Evolutionary conservation across 179 eudicot species (phyloP).

Genomic region (Gypsophila paniculata): DNA sequence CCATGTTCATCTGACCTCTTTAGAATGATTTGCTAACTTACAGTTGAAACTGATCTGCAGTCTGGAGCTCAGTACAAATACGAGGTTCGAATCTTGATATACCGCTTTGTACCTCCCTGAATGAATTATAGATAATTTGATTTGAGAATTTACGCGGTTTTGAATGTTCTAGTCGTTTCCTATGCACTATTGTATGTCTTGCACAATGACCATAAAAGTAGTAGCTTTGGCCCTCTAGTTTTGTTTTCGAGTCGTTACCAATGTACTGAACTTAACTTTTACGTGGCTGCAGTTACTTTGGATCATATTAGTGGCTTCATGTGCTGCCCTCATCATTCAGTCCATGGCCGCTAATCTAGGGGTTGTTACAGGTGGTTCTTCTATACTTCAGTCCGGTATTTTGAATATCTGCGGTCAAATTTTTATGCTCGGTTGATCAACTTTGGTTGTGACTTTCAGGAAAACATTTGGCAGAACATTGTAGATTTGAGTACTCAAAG

Average conservation of each 20-base stretch:
- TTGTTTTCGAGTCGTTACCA: not conserved
- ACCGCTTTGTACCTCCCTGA: not conserved
- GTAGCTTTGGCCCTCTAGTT: not conserved
- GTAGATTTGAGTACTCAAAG: conserved; percentile 71
- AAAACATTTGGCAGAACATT: conserved; percentile 96
- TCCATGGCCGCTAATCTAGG: conserved; percentile 92
- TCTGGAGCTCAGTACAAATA: conserved; percentile 88
- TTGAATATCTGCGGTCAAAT: not conserved
- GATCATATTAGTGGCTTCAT: conserved; percentile 91
- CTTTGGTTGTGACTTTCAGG: conserved; percentile 39
- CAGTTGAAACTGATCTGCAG: conserved; percentile 96
- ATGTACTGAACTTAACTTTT: not conserved
- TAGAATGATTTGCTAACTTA: conserved; percentile 14
- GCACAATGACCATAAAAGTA: no score
- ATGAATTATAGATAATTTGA: no score
- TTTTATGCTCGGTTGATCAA: conserved; percentile 4
- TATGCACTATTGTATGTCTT: no score
- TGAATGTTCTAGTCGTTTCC: no score
- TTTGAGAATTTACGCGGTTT: no score
- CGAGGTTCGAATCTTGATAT: conserved; percentile 45
- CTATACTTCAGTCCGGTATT: conserved; percentile 9
- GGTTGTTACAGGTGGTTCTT: conserved; percentile 78
- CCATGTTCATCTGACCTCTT: conserved; percentile 8
- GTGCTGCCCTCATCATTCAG: conserved; percentile 88
- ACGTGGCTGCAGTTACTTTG: conserved; percentile 66